Evolutionary conservation across 2,329 filamentous ascomycete species (phyloP).

Genomic region (Talaromyces sp.): DNA sequence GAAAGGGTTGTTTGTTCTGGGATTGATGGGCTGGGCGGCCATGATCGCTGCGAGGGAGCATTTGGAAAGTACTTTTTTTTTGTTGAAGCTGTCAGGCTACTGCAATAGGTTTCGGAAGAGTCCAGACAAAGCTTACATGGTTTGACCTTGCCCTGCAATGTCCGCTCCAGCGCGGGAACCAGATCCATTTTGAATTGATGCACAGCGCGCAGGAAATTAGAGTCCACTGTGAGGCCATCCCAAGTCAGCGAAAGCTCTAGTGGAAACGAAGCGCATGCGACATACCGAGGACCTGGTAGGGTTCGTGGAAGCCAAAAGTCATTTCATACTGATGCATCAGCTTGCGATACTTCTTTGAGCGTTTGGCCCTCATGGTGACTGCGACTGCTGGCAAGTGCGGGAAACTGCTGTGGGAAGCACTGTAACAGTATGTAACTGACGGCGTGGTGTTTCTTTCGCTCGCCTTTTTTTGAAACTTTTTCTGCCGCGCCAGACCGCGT

Average conservation of each 20-base stretch:
- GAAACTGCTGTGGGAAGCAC: slow-evolving; percentile 10
- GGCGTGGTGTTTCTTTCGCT: background rate
- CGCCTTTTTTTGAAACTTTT: slow-evolving; percentile 20
- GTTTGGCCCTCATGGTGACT: slow-evolving; percentile 59
- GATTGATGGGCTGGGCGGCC: slow-evolving; percentile 31
- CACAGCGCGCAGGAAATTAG: slow-evolving; percentile 75
- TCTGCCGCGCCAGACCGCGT: slow-evolving; percentile 18
- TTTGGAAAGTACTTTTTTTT: slow-evolving; percentile 65
- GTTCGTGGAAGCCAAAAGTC: slow-evolving; percentile 84
- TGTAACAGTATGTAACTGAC: no score
- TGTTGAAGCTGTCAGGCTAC: background rate
- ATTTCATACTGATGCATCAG: slow-evolving; percentile 88
- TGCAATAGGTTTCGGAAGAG: background rate
- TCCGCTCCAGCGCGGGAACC: slow-evolving; percentile 67
- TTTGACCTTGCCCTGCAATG: slow-evolving; percentile 81
- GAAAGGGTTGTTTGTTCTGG: slow-evolving; percentile 32
- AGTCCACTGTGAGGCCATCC: slow-evolving; percentile 56
- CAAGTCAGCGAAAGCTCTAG: slow-evolving; percentile 21
- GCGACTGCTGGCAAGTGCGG: slow-evolving; percentile 8
- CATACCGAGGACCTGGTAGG: slow-evolving; percentile 77
- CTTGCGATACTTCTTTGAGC: slow-evolving; percentile 73
- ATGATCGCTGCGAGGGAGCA: slow-evolving; percentile 42
- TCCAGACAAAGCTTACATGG: slow-evolving; percentile 53
- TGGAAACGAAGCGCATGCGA: background rate
- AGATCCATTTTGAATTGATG: slow-evolving; percentile 85